Conservation (phyloP, 176 grass and related monocot species). For the Bolboschoenus planiculmis region DNA sequence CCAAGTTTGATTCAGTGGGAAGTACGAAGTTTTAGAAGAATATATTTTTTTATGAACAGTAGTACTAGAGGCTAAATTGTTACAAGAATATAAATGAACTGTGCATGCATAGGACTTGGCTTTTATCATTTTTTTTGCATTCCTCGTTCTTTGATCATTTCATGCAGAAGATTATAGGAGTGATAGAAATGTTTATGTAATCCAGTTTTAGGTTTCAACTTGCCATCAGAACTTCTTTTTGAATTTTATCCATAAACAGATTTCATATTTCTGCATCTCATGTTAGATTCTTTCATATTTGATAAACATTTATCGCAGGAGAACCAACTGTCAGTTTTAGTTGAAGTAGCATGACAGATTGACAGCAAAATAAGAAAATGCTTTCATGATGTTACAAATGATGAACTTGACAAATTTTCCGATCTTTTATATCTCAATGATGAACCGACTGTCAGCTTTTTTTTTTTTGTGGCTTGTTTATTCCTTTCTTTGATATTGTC, state of each 20-base stretch:
- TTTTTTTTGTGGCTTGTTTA: too few species aligned
- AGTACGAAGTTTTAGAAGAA: background rate
- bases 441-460: too few species aligned
- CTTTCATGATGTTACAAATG: background rate
- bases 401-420: background rate
- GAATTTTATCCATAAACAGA: background rate
- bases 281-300: background rate
- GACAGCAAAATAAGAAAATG: background rate
- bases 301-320: too few species aligned
- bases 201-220: background rate
- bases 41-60: background rate
- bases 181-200: background rate
- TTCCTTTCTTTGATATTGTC: background rate
- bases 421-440: too few species aligned
- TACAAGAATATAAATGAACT: background rate
- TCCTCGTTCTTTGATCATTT: background rate
- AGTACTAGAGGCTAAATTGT: background rate
- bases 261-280: background rate
- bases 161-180: background rate
- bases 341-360: too few species aligned
- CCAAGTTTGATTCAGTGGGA: background rate
- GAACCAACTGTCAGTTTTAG: too few species aligned
- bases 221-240: background rate
- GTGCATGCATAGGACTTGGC: background rate
- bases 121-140: too few species aligned